A percentile compares a stretch with the other conserved stretches of the same genome.
Evolutionary conservation across 1,284 basidiomycete species (phyloP).

Genomic region (Cerrena zonata): DNA sequence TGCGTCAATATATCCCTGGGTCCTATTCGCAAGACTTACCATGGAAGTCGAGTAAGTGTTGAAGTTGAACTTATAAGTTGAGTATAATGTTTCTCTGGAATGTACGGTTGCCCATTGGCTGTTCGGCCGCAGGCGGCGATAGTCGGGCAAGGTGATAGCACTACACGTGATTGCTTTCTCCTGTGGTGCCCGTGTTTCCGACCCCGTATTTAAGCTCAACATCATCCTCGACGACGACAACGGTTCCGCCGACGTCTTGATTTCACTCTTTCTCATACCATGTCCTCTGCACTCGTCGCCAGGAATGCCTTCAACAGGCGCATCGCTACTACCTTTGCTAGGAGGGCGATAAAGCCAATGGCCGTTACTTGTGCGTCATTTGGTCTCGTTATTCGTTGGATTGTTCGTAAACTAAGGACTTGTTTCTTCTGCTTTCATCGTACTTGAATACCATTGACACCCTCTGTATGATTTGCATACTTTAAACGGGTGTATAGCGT

Average conservation of each 20-base stretch:
- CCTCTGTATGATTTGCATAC: too few species aligned
- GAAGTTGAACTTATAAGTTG: too few species aligned
- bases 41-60: too few species aligned
- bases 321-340: conserved; percentile 35
- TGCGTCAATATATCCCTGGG: too few species aligned
- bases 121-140: background rate
- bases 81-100: too few species aligned
- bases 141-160: background rate
- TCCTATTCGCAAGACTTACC: too few species aligned
- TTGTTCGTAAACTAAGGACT: too few species aligned
- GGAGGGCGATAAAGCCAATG: conserved; percentile 33
- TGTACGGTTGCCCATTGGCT: background rate
- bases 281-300: conserved; percentile 47
- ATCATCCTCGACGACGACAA: background rate
- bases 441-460: too few species aligned
- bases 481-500: too few species aligned
- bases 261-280: conserved; percentile 18
- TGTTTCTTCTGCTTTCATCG: too few species aligned
- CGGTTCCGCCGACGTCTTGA: background rate
- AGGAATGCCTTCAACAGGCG: conserved; percentile 45
- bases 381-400: too few species aligned
- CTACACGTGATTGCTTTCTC: background rate
- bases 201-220: background rate
- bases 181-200: background rate
- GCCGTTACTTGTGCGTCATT: conserved; percentile 22